These are phyloP conservation scores for Telopea speciosissima DNA, from an alignment of 177 flowering plant species.

Conservation along the genomic window DNA sequence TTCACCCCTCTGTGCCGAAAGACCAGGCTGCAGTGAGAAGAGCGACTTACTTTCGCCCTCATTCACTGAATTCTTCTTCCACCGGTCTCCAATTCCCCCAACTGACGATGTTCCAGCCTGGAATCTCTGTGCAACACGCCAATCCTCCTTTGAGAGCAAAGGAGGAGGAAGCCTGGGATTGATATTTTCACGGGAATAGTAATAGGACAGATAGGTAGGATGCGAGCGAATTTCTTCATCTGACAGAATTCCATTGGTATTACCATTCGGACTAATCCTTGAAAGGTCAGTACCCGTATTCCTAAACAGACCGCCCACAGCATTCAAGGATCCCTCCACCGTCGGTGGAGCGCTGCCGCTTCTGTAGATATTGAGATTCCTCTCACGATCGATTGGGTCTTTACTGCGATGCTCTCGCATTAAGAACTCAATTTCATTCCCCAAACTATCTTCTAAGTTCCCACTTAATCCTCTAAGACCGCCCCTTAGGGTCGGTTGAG, in stretches of 20 bases:
- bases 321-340: slow-evolving; percentile 70
- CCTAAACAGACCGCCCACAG: slow-evolving; percentile 47
- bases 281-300: slow-evolving; percentile 22
- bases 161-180: slow-evolving; percentile 91
- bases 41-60: slow-evolving; percentile 39
- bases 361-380: slow-evolving; percentile 48
- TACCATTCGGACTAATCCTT: slow-evolving; percentile 11
- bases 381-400: slow-evolving; percentile 28
- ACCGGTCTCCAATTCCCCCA: slow-evolving; percentile 47
- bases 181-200: slow-evolving; percentile 61
- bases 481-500: slow-evolving; percentile 16
- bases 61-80: slow-evolving; percentile 33
- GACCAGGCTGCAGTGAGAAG: slow-evolving; percentile 65
- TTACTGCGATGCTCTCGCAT: slow-evolving; percentile 33
- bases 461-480: slow-evolving; percentile 24
- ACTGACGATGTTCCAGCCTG: slow-evolving; percentile 40
- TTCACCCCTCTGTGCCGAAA: slow-evolving; percentile 37
- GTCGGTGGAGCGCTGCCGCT: slow-evolving; percentile 97
- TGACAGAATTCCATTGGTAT: slow-evolving; percentile 26
- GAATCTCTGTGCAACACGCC: slow-evolving; percentile 77
- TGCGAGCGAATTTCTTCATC: slow-evolving; percentile 74
- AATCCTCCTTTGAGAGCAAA: slow-evolving; percentile 71
- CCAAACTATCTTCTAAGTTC: slow-evolving; percentile 40
- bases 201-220: slow-evolving; percentile 73
- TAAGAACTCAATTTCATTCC: slow-evolving; percentile 48